Evolutionary conservation across 768 basidiomycete genomes (phyloP).

Genomic region (Cyclocybe aegerita): DNA sequence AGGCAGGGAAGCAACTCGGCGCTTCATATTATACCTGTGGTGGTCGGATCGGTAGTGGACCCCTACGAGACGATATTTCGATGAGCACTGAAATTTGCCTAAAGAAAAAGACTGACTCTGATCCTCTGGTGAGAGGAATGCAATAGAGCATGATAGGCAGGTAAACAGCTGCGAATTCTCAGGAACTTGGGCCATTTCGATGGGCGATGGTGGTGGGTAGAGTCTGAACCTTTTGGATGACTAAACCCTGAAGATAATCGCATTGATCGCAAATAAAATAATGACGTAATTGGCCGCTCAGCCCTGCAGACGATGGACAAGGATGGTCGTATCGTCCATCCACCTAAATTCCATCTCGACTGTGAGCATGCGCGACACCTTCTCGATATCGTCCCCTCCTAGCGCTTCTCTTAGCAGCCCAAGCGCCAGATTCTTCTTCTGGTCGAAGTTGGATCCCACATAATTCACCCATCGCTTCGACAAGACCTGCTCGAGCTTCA

Average conservation of each 20-base stretch:
- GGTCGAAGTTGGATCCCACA: conserved; percentile 19
- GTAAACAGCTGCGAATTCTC: conserved; percentile 58
- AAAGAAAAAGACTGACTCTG: conserved; percentile 59
- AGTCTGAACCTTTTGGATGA: conserved; percentile 10
- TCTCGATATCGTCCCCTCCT: conserved; percentile 39
- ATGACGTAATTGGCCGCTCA: conserved; percentile 10
- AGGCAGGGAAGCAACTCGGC: conserved; percentile 85
- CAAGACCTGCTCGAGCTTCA: conserved; percentile 26
- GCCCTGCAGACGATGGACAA: conserved; percentile 34
- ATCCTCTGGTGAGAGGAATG: conserved; percentile 77
- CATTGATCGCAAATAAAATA: conserved; percentile 14
- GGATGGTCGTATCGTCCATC: conserved; percentile 61
- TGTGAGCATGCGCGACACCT: conserved; percentile 45
- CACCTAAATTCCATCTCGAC: conserved; percentile 46
- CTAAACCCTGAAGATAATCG: conserved; percentile 11
- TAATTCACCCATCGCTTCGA: conserved; percentile 36
- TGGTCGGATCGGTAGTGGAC: conserved; percentile 91
- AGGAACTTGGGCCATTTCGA: conserved; percentile 6
- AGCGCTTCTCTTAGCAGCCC: conserved; percentile 43
- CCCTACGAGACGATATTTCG: conserved; percentile 41
- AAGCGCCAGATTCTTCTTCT: conserved; percentile 33
- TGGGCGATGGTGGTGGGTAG: conserved; percentile 29
- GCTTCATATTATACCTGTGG: conserved; percentile 98
- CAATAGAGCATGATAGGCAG: conserved; percentile 89
- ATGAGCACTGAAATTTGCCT: conserved; percentile 1